A percentile compares a stretch with the other conserved stretches of the same genome.
phyloP scores from a whole-genome alignment of 1,284 basidiomycete species.

The Ceratobasidium papillatum region DNA sequence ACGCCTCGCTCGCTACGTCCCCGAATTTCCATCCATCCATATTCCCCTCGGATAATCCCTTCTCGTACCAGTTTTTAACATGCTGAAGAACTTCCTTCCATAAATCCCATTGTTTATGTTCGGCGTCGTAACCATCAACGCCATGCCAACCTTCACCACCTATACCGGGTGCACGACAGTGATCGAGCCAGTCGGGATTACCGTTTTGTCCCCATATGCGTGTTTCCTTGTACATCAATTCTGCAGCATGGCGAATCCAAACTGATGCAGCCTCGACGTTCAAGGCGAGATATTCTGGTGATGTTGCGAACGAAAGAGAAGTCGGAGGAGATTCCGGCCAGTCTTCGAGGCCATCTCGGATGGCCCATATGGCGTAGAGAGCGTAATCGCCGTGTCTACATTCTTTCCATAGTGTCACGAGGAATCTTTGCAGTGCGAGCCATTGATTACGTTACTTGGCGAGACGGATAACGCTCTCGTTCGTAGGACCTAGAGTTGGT shows the following conservation, averaged over 20 bases:
- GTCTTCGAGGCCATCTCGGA: neutral
- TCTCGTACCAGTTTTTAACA: neutral
- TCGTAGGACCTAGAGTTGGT: too few species aligned
- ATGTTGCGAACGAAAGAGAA: neutral
- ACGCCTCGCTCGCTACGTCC: too few species aligned
- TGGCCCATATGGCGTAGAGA: neutral
- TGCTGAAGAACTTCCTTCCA: neutral
- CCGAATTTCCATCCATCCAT: too few species aligned
- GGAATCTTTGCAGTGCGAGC: neutral
- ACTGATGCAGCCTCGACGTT: neutral
- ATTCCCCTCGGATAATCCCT: neutral
- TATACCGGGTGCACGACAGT: neutral
- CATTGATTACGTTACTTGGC: neutral
- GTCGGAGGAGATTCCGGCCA: neutral
- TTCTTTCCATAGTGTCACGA: neutral
- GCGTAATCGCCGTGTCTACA: neutral
- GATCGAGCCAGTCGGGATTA: neutral
- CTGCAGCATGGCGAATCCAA: neutral
- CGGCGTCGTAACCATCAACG: neutral
- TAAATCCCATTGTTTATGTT: neutral
- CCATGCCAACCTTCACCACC: neutral
- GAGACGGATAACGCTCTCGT: neutral
- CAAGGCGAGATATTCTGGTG: neutral
- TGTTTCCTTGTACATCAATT: neutral
- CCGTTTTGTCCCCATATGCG: neutral